Conservation (phyloP, 495 filamentous ascomycete genomes). For the Penicillium ucsense region DNA sequence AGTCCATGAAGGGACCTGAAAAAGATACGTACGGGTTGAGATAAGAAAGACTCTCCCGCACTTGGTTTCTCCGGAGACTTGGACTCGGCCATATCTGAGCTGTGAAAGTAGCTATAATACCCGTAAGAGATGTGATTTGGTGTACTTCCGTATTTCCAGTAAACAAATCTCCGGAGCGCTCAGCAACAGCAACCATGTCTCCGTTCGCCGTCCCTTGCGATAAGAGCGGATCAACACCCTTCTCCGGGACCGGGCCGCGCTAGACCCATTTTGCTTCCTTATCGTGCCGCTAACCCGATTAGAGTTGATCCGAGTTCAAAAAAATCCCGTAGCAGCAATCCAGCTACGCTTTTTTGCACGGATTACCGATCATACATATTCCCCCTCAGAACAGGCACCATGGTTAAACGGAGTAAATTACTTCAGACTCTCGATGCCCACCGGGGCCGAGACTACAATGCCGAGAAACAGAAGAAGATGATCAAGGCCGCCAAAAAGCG, state of each 20-base stretch:
- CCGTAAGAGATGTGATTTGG: background rate
- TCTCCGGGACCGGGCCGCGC: constrained; percentile 5
- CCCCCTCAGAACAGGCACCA: constrained; percentile 19
- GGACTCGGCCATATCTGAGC: constrained; percentile 15
- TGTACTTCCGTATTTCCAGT: too few species aligned
- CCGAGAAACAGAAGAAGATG: constrained; percentile 55
- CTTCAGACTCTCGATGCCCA: constrained; percentile 56
- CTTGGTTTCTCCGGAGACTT: constrained; percentile 10
- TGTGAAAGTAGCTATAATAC: background rate
- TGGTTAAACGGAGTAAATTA: constrained; percentile 58
- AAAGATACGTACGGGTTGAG: constrained; percentile 12
- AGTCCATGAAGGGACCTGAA: background rate
- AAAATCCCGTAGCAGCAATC: constrained; percentile 28
- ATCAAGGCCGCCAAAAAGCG: constrained; percentile 45
- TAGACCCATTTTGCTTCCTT: constrained; percentile 12
- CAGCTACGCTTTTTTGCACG: constrained; percentile 10
- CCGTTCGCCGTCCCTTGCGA: background rate
- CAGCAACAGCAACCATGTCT: too few species aligned
- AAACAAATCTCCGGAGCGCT: too few species aligned
- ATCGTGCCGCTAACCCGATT: constrained; percentile 21
- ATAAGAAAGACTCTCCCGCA: constrained; percentile 13
- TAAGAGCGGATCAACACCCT: constrained; percentile 22
- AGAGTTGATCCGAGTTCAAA: constrained; percentile 25
- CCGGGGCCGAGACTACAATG: constrained; percentile 57
- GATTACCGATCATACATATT: constrained; percentile 7